Evolutionary conservation across 169 alveolate genomes (phyloP), one percentile per base, ranked within the genome.

Genomic region (Plasmodium sp.): DNA sequence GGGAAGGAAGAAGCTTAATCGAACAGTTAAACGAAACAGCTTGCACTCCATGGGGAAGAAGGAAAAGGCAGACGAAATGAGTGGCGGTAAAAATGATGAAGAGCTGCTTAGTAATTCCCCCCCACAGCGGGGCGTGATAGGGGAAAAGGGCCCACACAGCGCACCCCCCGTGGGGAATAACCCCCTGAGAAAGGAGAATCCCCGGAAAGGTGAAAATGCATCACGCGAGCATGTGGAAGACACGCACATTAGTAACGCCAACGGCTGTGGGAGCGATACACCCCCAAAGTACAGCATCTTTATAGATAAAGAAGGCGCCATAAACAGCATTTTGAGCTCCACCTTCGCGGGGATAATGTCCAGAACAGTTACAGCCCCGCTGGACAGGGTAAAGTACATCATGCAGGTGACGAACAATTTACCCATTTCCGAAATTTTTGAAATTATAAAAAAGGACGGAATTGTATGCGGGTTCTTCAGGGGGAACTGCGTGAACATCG

Each of bases 331-430:
- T 34, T 48, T 86, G 62, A 86, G 93, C n/a, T 86, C 93, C 10
- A 77, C 93, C 0, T 86, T 75, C 33, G 93, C 93, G 9, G 93
- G 93, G 1, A 77, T 86, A 2, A 86, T 86, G 48, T 86, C 93
- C 0, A 33, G 93, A 31, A 86, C 93, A 3, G 22, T 86, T 6
- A 86, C 93, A 3, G 93, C 93, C 36, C 93, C 93, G 1, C 71
- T 86, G 81, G 93, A 86, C 67, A n/a, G 93, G 31, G 81, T 86
- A 77, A 86, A 86, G 43, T 86, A 86, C 31, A 86, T 86, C 54
- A 86, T 86, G 93, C 93, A 86, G 45, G 71, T 86, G 39, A 86
- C 93, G 5, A 86, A 86, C 16, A 86, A 86, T 75, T 77, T 86
- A n/a, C 84, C 93, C 7, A 77, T 86, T 51, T 74, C 12, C 36